Evolutionary conservation across 352 stramenopile genomes (phyloP), one percentile per base, ranked within the genome.

Genomic region (Nothophytophthora sp.): DNA sequence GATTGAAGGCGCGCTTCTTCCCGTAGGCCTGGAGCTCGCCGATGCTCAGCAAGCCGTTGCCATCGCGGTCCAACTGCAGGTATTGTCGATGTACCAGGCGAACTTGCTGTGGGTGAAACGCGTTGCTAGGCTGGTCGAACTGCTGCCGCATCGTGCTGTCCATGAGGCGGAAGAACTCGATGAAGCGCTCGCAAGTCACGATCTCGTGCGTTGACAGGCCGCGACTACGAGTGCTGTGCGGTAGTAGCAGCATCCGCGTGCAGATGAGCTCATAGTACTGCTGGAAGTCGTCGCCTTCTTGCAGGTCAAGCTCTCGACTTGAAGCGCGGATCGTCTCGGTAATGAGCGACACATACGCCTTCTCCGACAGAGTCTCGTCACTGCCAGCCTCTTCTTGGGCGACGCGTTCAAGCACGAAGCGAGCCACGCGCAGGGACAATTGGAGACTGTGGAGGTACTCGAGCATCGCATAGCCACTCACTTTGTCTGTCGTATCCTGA

Each of bases 1-100:
- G 67, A 27, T 87, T 82, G 55, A 90, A 90, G 0, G 79, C 79
- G 43, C 69, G 68, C 63, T 86, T 86, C 55, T 88, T 87, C 18
- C 79, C 79, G 40, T 73, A 90, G 1, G 76, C 56, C 12, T 68
- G 13, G 11, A 90, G 40, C 45, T 90, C 79, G 7, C 42, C 50
- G 5, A 45, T 50, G 22, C 72, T 86, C 2, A 90, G 50, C 50
- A 86, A 63, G 11, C 76, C 76, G 48, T 86, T 88, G 36, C 76
- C 70, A 46, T 86, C 71, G 6, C 47, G 49, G 32, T 90, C 79
- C n/a, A 90, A 50, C 34, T 90, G 79, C 18, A 83, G 35, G 56
- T 85, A 86, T 34, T 90, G 76, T 3, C 63, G 56, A 18, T 88
- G 76, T 2, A 90, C 60, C 10, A 73, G 53, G 5, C 74, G 72